A percentile compares a stretch with the other conserved stretches of the same genome.
phyloP scores from a whole-genome alignment of 1,284 basidiomycete genomes.

The Ustilago curta region DNA sequence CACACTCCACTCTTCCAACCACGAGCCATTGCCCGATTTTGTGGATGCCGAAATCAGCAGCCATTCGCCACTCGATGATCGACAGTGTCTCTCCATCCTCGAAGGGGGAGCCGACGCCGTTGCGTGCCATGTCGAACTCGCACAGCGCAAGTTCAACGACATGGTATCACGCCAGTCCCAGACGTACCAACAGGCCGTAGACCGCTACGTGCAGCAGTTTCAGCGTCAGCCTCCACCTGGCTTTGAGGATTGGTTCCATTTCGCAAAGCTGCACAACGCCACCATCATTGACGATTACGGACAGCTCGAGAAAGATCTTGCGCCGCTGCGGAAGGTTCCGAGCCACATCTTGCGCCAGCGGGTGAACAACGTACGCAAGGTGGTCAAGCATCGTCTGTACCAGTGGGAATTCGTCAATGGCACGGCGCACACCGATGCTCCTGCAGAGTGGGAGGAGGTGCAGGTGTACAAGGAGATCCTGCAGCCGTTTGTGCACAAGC shows the following conservation, averaged over 20 bases:
- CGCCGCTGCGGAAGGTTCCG: conserved; percentile 18
- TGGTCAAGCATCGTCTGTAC: conserved; percentile 5
- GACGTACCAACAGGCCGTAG: conserved; percentile 23
- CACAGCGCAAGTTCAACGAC: conserved; percentile 19
- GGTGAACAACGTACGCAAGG: conserved; percentile 13
- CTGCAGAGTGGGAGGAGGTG: conserved; percentile 2
- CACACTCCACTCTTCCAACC: not conserved
- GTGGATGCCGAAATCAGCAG: not conserved
- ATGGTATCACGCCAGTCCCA: conserved; percentile 20
- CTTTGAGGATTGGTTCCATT: conserved; percentile 28
- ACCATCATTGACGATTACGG: conserved; percentile 32
- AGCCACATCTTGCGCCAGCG: conserved; percentile 21
- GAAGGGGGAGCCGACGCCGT: conserved; percentile 24
- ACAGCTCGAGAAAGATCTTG: conserved; percentile 32
- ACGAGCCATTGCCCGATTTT: not conserved
- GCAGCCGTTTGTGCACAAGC: conserved; percentile 25
- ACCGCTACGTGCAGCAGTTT: conserved; percentile 26
- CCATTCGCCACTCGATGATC: not conserved
- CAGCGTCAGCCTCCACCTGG: conserved; percentile 23
- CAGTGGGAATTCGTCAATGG: conserved; percentile 30
- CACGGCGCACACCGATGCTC: conserved; percentile 8
- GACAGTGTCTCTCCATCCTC: conserved; percentile 14
- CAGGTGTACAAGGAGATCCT: conserved; percentile 11
- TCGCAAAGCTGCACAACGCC: conserved; percentile 19
- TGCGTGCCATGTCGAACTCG: conserved; percentile 16